Base-by-base conservation (phyloP, 179 eudicot species). In the Nepenthes alata region DNA sequence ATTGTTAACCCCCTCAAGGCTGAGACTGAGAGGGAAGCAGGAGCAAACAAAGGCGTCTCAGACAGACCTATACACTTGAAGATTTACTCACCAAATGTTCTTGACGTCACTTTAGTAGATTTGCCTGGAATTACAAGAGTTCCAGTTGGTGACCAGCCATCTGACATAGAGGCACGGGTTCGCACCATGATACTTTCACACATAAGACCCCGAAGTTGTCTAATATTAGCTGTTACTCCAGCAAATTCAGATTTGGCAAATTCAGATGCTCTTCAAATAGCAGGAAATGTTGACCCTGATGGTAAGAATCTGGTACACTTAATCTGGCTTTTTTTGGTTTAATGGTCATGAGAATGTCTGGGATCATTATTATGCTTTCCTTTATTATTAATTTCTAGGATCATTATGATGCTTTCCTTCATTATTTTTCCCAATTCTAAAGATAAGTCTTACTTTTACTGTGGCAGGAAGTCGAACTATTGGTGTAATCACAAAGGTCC, bases 201-300 rank as follows among this genome's bases (percentile, higher is more conserved):
- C 55, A 94, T 90, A 57, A 80, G 78, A 49, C 75, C 67, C 54
- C 85, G 76, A 13, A 90, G 75, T 65, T 94, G 97, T 69, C 75
- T 94, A 60, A 94, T 94, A 70, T 75, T 94, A 67, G 97, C 99
- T 70, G 97, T 94, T 55, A 90, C 99, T 58, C 97, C 99, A 15
- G 99, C 97, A 64, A 94, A 94, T 77, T 71, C 96, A 25, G 99
- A 94, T 72, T 65, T 94, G 44, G 94, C 97, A 50, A 94, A 94
- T 76, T 94, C 99, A 47, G 99, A 94, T 74, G 99, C 99, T 62
- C 97, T 94, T 67, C 95, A 90, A 74, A 90, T 90, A 68, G 99
- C 99, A 66, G 86, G 91, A 69, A 82, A 68, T 74, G 99, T 89
- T 47, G 97, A 94, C 71, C 99, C 99, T 65, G 89, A 87, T 75